Conservation (phyloP, 2,329 filamentous ascomycete species). For the Cladosporium sp. region DNA sequence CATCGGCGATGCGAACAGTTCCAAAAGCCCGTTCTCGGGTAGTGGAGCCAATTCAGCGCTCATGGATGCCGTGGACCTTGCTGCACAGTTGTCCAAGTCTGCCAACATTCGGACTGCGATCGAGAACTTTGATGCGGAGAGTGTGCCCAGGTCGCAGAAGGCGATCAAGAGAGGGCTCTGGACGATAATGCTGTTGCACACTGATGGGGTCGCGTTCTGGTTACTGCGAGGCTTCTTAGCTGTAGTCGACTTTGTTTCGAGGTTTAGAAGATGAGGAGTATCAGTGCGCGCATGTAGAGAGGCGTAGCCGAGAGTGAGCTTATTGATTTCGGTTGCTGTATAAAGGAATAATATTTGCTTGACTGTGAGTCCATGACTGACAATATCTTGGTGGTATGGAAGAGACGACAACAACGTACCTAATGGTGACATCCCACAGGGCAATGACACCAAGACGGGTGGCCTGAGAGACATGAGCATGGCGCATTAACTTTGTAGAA, state of each 20-base stretch:
- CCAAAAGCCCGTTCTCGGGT: conserved; percentile 53
- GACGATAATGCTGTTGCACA: conserved; percentile 4
- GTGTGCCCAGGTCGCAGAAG: conserved; percentile 6
- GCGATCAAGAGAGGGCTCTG: neutral
- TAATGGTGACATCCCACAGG: neutral
- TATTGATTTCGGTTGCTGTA: too few species aligned
- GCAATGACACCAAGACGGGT: neutral
- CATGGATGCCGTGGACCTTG: conserved; percentile 52
- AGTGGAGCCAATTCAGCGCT: conserved; percentile 54
- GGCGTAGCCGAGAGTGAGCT: neutral
- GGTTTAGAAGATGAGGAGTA: neutral
- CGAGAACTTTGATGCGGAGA: neutral
- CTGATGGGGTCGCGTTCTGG: neutral
- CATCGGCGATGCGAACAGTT: conserved; percentile 56
- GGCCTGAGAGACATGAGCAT: neutral
- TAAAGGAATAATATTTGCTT: neutral
- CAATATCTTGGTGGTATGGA: neutral
- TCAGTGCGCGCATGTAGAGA: neutral
- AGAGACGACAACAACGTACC: neutral
- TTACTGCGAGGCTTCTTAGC: neutral
- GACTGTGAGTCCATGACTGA: neutral
- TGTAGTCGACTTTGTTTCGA: neutral
- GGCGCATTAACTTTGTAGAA: neutral
- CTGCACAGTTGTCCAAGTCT: conserved; percentile 40
- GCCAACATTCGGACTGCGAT: conserved; percentile 8